phyloP scores from a whole-genome alignment of 2,329 filamentous ascomycete genomes.

The Diaporthe australafricana region DNA sequence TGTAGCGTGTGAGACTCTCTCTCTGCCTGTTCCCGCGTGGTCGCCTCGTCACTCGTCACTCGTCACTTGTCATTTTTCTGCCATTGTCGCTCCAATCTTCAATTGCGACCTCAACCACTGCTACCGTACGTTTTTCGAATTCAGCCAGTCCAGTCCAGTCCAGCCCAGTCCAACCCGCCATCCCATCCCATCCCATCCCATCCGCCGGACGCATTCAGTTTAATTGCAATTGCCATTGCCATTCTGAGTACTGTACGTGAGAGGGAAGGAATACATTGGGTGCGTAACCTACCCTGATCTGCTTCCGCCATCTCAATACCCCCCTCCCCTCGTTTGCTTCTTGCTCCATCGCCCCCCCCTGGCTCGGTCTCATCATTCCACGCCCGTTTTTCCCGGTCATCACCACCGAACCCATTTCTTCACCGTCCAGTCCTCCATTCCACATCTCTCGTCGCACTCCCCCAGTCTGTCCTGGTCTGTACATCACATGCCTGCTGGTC shows the following conservation, averaged over 20 bases:
- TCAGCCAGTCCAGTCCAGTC: neutral
- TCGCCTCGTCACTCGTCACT: slow-evolving; percentile 29
- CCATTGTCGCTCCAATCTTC: slow-evolving; percentile 17
- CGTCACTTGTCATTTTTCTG: slow-evolving; percentile 25
- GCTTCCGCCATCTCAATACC: neutral
- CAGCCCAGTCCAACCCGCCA: slow-evolving; percentile 5
- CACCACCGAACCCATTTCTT: slow-evolving; percentile 17
- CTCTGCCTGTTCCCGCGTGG: slow-evolving; percentile 28
- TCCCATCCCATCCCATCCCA: slow-evolving; percentile 7
- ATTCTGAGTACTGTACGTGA: neutral
- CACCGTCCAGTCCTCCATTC: slow-evolving; percentile 14
- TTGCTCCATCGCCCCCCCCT: slow-evolving; percentile 4
- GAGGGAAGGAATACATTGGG: slow-evolving; percentile 12
- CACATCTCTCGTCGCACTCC: slow-evolving; percentile 16
- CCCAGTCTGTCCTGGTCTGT: slow-evolving; percentile 4
- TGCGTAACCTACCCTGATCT: slow-evolving; percentile 2
- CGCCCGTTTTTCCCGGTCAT: slow-evolving; percentile 6
- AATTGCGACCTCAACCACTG: neutral
- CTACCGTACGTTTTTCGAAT: slow-evolving; percentile 1
- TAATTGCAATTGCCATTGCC: slow-evolving; percentile 8
- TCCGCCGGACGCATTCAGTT: slow-evolving; percentile 15
- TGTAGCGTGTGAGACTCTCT: slow-evolving; percentile 14
- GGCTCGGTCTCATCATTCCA: slow-evolving; percentile 19
- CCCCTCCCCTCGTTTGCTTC: neutral
- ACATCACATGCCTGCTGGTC: slow-evolving; percentile 7